These are phyloP conservation scores for Chrysanthemum lavandulifolium DNA, from an alignment of 129 eudicot genomes.

Conservation along the genomic window DNA sequence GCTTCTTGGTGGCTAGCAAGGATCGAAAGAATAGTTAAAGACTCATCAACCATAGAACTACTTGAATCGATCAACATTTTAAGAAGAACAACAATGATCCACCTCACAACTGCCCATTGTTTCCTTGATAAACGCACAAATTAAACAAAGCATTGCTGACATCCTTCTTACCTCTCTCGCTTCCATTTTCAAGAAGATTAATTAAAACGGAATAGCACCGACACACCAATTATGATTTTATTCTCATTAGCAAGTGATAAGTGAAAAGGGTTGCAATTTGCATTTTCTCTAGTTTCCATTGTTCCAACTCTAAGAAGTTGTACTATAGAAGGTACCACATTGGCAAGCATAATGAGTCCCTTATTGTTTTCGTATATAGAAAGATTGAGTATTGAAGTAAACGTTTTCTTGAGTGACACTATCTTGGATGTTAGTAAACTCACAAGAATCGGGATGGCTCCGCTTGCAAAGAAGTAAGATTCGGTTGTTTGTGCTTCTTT, in stretches of 20 bases:
- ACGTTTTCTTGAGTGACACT: constrained; percentile 67
- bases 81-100: constrained; percentile 59
- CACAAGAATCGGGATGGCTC: constrained; percentile 81
- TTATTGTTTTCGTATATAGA: constrained; percentile 79
- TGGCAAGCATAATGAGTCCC: constrained; percentile 77
- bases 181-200: constrained; percentile 65
- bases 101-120: constrained; percentile 85
- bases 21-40: constrained; percentile 79
- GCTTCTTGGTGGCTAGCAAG: constrained; percentile 94
- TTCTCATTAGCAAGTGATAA: constrained; percentile 79
- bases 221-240: constrained; percentile 78
- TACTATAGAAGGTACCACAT: constrained; percentile 71
- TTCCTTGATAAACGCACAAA: constrained; percentile 85
- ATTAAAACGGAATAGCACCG: constrained; percentile 82
- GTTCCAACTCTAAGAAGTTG: constrained; percentile 77
- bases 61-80: constrained; percentile 71
- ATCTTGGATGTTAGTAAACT: constrained; percentile 63
- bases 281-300: constrained; percentile 79
- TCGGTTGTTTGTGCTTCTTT: constrained; percentile 91
- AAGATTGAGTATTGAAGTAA: constrained; percentile 75
- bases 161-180: constrained; percentile 87
- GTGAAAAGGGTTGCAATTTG: constrained; percentile 87
- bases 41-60: constrained; percentile 78
- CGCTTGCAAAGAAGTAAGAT: constrained; percentile 87
- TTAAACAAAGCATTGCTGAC: constrained; percentile 97